phyloP scores from a whole-genome alignment of 2,329 filamentous ascomycete species.

The Alternaria sp. region DNA sequence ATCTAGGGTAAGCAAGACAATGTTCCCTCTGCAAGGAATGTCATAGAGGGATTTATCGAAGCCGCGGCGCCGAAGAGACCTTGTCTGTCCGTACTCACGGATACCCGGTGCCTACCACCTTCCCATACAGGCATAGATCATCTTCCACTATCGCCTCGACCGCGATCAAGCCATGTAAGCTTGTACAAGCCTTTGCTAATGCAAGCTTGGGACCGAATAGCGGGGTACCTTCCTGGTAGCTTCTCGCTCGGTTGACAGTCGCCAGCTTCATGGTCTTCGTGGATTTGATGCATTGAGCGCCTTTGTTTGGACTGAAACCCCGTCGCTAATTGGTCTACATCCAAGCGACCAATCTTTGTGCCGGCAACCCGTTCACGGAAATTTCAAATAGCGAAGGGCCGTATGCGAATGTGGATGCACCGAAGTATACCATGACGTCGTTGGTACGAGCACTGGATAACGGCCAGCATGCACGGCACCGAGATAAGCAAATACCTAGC shows the following conservation, averaged over 20 bases:
- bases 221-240: conserved; percentile 1
- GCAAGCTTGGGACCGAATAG: conserved; percentile 11
- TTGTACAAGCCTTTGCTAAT: conserved; percentile 21
- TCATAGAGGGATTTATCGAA: conserved; percentile 21
- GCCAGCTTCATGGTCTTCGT: neutral
- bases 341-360: neutral
- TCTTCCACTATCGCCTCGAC: neutral
- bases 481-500: conserved; percentile 13
- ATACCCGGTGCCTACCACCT: conserved; percentile 16
- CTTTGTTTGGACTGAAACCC: neutral
- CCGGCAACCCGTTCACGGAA: rapidly evolving
- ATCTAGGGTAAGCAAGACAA: neutral
- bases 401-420: neutral
- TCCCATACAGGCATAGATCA: conserved; percentile 27
- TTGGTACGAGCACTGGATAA: conserved; percentile 10
- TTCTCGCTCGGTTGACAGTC: neutral
- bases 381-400: neutral
- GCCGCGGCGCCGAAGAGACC: conserved; percentile 17
- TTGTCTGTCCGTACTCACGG: neutral
- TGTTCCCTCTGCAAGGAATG: neutral
- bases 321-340: neutral
- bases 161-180: conserved; percentile 29
- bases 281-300: neutral
- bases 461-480: conserved; percentile 1
- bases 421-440: conserved; percentile 7